phyloP scores from a whole-genome alignment of 768 basidiomycete species.

The Trametes villosa region DNA sequence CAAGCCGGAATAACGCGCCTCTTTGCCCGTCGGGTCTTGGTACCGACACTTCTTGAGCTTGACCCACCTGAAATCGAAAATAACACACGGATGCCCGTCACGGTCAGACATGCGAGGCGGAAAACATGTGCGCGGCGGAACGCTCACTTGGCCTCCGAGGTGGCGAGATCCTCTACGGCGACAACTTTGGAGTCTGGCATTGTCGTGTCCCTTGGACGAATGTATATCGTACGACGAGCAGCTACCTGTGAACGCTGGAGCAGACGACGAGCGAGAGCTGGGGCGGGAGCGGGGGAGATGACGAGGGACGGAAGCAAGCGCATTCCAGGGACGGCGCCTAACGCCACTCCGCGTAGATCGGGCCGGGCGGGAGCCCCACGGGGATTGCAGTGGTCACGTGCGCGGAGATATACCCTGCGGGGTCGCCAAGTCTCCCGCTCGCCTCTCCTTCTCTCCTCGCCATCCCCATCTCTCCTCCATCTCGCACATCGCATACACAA shows the following conservation, averaged over 20 bases:
- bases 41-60: slow-evolving; percentile 82
- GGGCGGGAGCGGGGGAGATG: background rate
- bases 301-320: background rate
- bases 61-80: slow-evolving; percentile 66
- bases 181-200: slow-evolving; percentile 56
- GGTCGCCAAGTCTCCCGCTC: background rate
- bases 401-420: slow-evolving; percentile 17
- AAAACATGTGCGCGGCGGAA: background rate
- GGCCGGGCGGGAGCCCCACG: slow-evolving; percentile 13
- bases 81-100: background rate
- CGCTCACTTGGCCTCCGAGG: slow-evolving; percentile 63
- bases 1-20: slow-evolving; percentile 48
- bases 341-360: background rate
- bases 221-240: background rate
- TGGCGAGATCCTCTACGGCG: slow-evolving; percentile 53
- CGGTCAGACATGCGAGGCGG: background rate
- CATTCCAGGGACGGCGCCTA: background rate
- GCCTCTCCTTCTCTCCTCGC: background rate
- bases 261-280: background rate
- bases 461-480: slow-evolving; percentile 14
- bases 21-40: slow-evolving; percentile 73
- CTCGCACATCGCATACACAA: slow-evolving; percentile 30
- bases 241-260: background rate
- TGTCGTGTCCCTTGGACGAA: background rate
- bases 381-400: slow-evolving; percentile 22